Evolutionary conservation across 306 rosid genomes (phyloP).

Genomic region (Crataegus laevigata): DNA sequence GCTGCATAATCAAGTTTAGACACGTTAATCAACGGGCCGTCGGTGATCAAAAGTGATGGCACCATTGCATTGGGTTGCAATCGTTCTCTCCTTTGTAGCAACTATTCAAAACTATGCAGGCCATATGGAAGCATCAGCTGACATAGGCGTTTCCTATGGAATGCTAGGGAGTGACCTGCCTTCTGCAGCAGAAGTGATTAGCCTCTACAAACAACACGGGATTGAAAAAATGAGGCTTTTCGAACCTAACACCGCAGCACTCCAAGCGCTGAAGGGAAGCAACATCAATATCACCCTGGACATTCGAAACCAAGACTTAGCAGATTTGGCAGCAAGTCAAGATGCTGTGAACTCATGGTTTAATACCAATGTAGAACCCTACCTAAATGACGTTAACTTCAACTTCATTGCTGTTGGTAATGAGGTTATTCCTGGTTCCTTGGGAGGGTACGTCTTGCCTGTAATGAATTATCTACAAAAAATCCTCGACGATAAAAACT

Average conservation of each 20-base stretch:
- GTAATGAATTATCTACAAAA: conserved; percentile 16
- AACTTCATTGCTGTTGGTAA: conserved; percentile 19
- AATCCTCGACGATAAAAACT: background rate
- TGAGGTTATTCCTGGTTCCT: conserved; percentile 16
- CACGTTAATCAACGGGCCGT: background rate
- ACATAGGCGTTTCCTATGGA: conserved; percentile 15
- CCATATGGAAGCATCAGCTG: background rate
- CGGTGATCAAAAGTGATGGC: background rate
- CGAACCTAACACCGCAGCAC: conserved; percentile 5
- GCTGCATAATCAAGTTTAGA: background rate
- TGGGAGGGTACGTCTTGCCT: background rate
- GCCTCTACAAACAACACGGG: conserved; percentile 6
- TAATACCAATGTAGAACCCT: conserved; percentile 11
- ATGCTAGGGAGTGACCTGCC: conserved; percentile 19
- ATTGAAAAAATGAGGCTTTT: conserved; percentile 21
- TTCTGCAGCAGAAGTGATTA: conserved; percentile 4
- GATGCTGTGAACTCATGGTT: conserved; percentile 19
- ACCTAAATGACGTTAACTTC: conserved; percentile 1
- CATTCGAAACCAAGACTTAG: background rate
- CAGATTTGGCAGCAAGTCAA: conserved; percentile 5
- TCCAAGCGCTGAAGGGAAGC: conserved; percentile 11
- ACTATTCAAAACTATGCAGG: background rate
- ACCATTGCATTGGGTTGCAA: background rate
- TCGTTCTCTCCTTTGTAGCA: background rate
- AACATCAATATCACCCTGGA: conserved; percentile 3